Evolutionary conservation across 345 rosid genomes (phyloP).

Genomic region (Trapa incisa): DNA sequence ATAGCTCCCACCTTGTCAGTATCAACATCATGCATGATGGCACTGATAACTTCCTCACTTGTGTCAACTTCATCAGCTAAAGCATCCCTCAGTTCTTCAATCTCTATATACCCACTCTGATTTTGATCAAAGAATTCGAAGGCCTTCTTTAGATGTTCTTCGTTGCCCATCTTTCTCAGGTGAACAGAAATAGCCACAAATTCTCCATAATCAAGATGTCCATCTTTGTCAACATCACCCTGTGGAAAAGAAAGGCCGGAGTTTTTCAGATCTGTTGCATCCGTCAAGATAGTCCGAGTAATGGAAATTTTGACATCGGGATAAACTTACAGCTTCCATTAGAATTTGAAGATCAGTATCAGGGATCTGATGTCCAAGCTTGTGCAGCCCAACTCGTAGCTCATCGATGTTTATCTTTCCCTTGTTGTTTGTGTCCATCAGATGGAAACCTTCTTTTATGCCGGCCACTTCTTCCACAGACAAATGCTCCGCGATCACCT

Average conservation of each 20-base stretch:
- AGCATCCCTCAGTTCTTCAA: slow-evolving; percentile 68
- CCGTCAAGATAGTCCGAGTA: neutral
- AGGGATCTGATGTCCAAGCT: slow-evolving; percentile 63
- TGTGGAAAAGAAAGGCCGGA: slow-evolving; percentile 11
- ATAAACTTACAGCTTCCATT: slow-evolving; percentile 82
- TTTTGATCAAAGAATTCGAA: slow-evolving; percentile 70
- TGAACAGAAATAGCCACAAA: slow-evolving; percentile 84
- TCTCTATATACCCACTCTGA: slow-evolving; percentile 67
- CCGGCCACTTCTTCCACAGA: slow-evolving; percentile 93
- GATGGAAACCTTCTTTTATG: slow-evolving; percentile 71
- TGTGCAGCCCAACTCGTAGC: slow-evolving; percentile 60
- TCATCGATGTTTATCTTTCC: slow-evolving; percentile 86
- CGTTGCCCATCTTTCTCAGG: slow-evolving; percentile 78
- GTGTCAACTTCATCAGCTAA: slow-evolving; percentile 63
- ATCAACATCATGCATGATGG: slow-evolving; percentile 90
- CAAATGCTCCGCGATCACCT: slow-evolving; percentile 95
- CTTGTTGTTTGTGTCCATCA: slow-evolving; percentile 65
- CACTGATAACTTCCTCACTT: slow-evolving; percentile 61
- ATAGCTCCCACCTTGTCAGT: slow-evolving; percentile 58
- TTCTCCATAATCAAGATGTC: slow-evolving; percentile 63
- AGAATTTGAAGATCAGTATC: slow-evolving; percentile 81
- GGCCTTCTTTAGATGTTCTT: slow-evolving; percentile 78
- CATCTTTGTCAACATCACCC: slow-evolving; percentile 90
- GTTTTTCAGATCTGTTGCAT: neutral
- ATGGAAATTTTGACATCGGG: neutral